Conservation (phyloP, 805 yeast genomes). For the Schizosaccharomyces octosporus region DNA sequence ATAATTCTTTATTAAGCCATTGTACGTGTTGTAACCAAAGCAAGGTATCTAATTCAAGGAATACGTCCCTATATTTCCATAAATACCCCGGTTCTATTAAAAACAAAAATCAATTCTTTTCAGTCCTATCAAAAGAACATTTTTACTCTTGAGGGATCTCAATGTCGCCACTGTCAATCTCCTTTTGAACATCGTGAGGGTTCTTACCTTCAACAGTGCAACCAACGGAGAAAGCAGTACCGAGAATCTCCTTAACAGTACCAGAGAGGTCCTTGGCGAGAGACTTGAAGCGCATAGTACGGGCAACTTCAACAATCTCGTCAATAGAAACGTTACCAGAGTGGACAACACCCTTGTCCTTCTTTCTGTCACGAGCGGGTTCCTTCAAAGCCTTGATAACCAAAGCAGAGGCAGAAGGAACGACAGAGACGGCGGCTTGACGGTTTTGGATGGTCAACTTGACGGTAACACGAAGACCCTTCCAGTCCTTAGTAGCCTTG, state of each 20-base stretch:
- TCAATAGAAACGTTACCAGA: slow-evolving; percentile 94
- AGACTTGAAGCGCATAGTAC: slow-evolving; percentile 91
- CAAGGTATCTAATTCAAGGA: too few relatives aligned
- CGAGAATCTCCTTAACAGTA: slow-evolving; percentile 93
- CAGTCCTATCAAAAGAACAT: neutral
- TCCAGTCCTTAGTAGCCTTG: slow-evolving; percentile 83
- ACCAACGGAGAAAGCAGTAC: slow-evolving; percentile 98
- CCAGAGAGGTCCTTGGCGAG: slow-evolving; percentile 94
- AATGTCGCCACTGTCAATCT: slow-evolving; percentile 93
- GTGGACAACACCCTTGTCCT: slow-evolving; percentile 99
- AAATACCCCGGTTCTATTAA: too few relatives aligned
- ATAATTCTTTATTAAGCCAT: too few relatives aligned
- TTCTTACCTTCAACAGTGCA: slow-evolving; percentile 93
- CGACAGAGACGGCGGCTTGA: slow-evolving; percentile 97
- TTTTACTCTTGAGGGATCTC: slow-evolving; percentile 20
- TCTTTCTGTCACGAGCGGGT: slow-evolving; percentile 99
- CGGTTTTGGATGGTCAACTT: slow-evolving; percentile 98
- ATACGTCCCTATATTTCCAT: too few relatives aligned
- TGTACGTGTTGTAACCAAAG: too few relatives aligned
- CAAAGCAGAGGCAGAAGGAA: slow-evolving; percentile 96
- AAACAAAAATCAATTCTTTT: too few relatives aligned
- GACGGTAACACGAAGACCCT: slow-evolving; percentile 97
- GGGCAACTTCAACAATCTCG: slow-evolving; percentile 90
- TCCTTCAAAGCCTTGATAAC: slow-evolving; percentile 98
- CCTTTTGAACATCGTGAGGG: slow-evolving; percentile 96